Evolutionary conservation across 306 rosid species (phyloP), one percentile per base, ranked within the genome.

Genomic region (Abrus pulchellus): DNA sequence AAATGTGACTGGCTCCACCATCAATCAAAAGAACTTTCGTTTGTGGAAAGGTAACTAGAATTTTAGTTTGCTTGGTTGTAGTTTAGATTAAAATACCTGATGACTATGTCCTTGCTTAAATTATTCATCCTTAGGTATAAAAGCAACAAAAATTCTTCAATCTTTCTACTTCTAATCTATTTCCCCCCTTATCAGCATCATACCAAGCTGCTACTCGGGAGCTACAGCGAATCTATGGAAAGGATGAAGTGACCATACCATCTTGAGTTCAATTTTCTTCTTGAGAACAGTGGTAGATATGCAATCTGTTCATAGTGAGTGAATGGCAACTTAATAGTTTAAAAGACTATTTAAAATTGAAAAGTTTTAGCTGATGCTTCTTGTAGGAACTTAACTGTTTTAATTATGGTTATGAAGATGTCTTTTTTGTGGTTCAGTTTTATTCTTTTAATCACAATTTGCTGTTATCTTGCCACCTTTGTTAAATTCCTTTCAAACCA

Each of bases 191-290:
- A 43, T 73, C 89, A 95, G 99, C 96, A 53, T 95, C 98, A 27
- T 95, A 89, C 84, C 97, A 91, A 89, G 97, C 99, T 36, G 98
- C 99, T 49, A 90, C 97, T 44, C 92, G 90, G 40, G 99, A 95
- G 88, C 99, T 95, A 68, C 98, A 93, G 84, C 99, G 97, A 64
- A 95, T 95, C 81, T 93, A 95, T 68, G 99, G 99, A 61, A 88
- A 88, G 80, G 97, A 95, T 62, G 96, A 95, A 77, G 88, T 87
- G 43, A 20, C 68, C 82, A 67, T 83, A 74, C 91, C 89, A 69
- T 86, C 91, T 66, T 93, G 90, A 91, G 87, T 83, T 61, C 59
- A 57, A 36, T 86, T 66, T 63, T 49, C 79, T 82, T 76, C 72
- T 32, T 27, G 38, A 36, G 36, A 78, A 81, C 76, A 80, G 78